Conservation (phyloP, 140 eudicot genomes). For the Senecio squalidus region DNA sequence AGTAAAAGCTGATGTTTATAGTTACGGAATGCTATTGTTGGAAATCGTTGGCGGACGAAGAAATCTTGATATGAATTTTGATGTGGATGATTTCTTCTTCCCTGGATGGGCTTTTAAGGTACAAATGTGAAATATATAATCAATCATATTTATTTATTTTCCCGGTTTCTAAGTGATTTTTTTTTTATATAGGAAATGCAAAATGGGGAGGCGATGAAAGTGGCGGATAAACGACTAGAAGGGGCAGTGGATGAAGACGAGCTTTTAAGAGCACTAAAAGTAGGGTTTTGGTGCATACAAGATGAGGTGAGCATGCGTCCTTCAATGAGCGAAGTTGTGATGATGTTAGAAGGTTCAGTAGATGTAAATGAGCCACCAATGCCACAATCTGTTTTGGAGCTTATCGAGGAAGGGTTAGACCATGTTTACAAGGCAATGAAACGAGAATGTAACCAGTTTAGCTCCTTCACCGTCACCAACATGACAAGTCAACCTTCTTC, state of each 20-base stretch:
- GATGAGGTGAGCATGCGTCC: conserved; percentile 87
- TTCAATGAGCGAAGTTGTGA: conserved; percentile 93
- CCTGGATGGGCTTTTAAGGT: conserved; percentile 99
- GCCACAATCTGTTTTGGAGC: conserved; percentile 85
- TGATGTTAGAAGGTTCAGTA: conserved; percentile 84
- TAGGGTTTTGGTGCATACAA: conserved; percentile 95
- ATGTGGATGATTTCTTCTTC: conserved; percentile 73
- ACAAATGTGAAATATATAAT: background rate
- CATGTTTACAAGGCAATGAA: conserved; percentile 93
- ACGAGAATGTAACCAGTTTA: conserved; percentile 65
- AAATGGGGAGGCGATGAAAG: conserved; percentile 54
- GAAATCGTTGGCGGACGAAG: conserved; percentile 95
- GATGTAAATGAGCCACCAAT: conserved; percentile 73
- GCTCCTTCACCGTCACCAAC: conserved; percentile 61
- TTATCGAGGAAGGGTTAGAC: conserved; percentile 89
- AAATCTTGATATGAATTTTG: conserved; percentile 83
- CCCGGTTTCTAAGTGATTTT: background rate
- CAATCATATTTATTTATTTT: no score
- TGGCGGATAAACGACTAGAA: conserved; percentile 72
- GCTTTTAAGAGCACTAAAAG: conserved; percentile 54
- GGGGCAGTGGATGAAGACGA: conserved; percentile 78
- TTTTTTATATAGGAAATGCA: conserved; percentile 52
- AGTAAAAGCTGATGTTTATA: conserved; percentile 94
- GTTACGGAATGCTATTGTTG: conserved; percentile 92
- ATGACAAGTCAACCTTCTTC: conserved; percentile 58